These are phyloP conservation scores for Metarhizium sp. DNA, from an alignment of 2,329 filamentous ascomycete species.

Conservation along the genomic window DNA sequence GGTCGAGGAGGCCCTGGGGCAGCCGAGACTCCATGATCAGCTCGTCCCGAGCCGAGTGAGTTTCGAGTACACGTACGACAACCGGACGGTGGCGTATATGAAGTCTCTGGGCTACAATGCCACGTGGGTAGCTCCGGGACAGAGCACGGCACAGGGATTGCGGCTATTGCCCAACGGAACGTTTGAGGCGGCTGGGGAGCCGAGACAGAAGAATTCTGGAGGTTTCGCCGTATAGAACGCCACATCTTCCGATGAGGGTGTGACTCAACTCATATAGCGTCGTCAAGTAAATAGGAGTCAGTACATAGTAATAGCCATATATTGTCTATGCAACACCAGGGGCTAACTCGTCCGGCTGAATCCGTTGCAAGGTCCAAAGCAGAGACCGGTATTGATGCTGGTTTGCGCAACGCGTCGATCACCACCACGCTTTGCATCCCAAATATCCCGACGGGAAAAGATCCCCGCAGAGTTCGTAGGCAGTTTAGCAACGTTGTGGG, in stretches of 20 bases:
- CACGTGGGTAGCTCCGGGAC: constrained; percentile 55
- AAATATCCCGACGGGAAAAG: neutral
- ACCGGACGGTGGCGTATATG: constrained; percentile 59
- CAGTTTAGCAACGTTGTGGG: neutral
- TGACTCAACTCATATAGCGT: too few species aligned
- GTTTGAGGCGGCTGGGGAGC: constrained; percentile 77
- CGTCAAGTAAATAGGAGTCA: neutral
- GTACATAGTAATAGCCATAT: neutral
- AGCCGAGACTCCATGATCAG: constrained; percentile 75
- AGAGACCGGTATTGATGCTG: too few species aligned
- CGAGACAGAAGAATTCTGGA: constrained; percentile 66
- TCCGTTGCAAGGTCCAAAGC: too few species aligned
- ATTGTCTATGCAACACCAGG: too few species aligned
- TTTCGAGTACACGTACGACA: constrained; percentile 68
- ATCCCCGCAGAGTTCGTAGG: neutral
- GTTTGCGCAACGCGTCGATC: too few species aligned
- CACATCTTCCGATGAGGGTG: neutral
- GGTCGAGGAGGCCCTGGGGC: constrained; percentile 51
- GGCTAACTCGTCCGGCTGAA: too few species aligned
- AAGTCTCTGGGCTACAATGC: constrained; percentile 62
- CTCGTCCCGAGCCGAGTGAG: constrained; percentile 57
- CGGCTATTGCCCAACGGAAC: constrained; percentile 50
- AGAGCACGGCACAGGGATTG: constrained; percentile 66
- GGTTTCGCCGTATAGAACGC: constrained; percentile 43
- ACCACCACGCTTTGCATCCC: too few species aligned